These are phyloP conservation scores for Pseudonitzschia pungens DNA, from an alignment of 108 stramenopile species.

Conservation along the genomic window DNA sequence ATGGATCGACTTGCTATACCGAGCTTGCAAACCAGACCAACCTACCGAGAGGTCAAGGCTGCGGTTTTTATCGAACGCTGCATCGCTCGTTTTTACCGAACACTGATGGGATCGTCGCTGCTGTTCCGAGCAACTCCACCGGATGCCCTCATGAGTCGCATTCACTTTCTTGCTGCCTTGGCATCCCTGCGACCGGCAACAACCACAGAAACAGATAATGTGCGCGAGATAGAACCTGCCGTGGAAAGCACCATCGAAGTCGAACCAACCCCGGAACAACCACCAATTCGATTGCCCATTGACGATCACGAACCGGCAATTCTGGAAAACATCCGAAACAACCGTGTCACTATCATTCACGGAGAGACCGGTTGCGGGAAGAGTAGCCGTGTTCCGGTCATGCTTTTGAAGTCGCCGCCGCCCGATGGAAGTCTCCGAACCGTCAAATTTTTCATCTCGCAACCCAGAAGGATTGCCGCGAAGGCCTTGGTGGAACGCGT, in stretches of 20 bases:
- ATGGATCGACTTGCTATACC: background rate
- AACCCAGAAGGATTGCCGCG: constrained; percentile 86
- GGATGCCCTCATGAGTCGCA: constrained; percentile 31
- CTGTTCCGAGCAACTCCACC: constrained; percentile 26
- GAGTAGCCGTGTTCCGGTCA: constrained; percentile 75
- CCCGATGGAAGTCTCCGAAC: constrained; percentile 49
- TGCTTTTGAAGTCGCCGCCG: constrained; percentile 71
- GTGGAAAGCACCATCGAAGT: constrained; percentile 7
- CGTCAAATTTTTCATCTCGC: constrained; percentile 88
- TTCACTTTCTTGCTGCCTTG: constrained; percentile 19
- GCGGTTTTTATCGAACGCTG: constrained; percentile 52
- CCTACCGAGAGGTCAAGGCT: constrained; percentile 47
- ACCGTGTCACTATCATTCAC: constrained; percentile 87
- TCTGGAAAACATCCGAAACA: constrained; percentile 51
- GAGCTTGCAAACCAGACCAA: constrained; percentile 16
- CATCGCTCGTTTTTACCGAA: constrained; percentile 20
- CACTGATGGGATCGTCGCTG: constrained; percentile 1
- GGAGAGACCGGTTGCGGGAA: constrained; percentile 91
- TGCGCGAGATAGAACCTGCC: background rate
- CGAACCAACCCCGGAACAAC: constrained; percentile 15
- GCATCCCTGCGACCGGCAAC: background rate
- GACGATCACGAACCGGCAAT: constrained; percentile 74
- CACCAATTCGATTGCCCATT: constrained; percentile 58
- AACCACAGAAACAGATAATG: background rate
- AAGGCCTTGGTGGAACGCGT: constrained; percentile 82